phyloP scores from a whole-genome alignment of 768 basidiomycete species.

The Lenzites betulinus region DNA sequence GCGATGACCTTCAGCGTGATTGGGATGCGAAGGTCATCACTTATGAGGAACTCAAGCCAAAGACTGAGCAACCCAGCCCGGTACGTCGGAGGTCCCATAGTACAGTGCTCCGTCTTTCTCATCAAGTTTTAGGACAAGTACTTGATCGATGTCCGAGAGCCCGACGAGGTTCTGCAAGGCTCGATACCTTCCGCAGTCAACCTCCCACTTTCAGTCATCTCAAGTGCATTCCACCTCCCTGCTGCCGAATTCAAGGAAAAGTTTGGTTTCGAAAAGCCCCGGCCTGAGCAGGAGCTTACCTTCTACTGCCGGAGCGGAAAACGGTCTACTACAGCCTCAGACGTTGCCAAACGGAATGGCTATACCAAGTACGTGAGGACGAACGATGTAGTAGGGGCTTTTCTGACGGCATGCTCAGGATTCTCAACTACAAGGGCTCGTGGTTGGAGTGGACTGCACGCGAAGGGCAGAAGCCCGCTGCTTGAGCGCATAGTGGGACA shows the following conservation, averaged over 20 bases:
- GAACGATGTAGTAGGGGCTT: background rate
- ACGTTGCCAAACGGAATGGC: conserved; percentile 80
- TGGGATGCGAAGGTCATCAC: conserved; percentile 75
- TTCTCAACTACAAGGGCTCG: conserved; percentile 53
- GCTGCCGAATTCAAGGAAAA: conserved; percentile 58
- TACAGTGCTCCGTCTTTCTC: background rate
- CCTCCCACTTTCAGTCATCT: conserved; percentile 79
- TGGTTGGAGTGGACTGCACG: conserved; percentile 55
- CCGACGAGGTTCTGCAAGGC: conserved; percentile 87
- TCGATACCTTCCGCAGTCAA: conserved; percentile 93
- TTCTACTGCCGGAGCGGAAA: conserved; percentile 93
- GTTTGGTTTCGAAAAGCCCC: conserved; percentile 77
- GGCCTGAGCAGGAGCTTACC: conserved; percentile 68
- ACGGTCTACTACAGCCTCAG: conserved; percentile 78
- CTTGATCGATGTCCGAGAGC: conserved; percentile 91
- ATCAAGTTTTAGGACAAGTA: conserved; percentile 54
- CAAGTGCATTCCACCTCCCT: conserved; percentile 60
- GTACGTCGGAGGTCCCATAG: conserved; percentile 41
- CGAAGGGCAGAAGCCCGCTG: conserved; percentile 24
- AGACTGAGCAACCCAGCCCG: conserved; percentile 71
- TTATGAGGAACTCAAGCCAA: conserved; percentile 82
- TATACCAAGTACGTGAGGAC: conserved; percentile 67
- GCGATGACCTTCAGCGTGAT: conserved; percentile 54
- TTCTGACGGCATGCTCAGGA: conserved; percentile 25
- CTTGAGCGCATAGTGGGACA: background rate